A percentile compares a stretch with the other conserved stretches of the same genome.
Evolutionary conservation across 345 rosid genomes (phyloP).

Genomic region (Isatis tinctoria): DNA sequence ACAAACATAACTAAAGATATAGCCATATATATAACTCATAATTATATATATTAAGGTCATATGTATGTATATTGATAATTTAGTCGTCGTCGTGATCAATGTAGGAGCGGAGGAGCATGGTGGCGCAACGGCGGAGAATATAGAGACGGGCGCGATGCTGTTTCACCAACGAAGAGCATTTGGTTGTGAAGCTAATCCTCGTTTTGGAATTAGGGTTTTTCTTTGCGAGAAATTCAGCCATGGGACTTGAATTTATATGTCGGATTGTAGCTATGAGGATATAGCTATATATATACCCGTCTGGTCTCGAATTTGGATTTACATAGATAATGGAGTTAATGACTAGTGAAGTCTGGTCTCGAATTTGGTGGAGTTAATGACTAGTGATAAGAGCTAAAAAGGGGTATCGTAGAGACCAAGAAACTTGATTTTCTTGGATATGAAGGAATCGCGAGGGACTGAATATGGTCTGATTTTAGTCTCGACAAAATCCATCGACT

Average conservation of each 20-base stretch:
- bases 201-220: neutral
- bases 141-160: slow-evolving; percentile 55
- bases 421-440: neutral
- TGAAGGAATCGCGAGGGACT: neutral
- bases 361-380: neutral
- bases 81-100: slow-evolving; percentile 44
- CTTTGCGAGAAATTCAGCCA: slow-evolving; percentile 35
- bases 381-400: neutral
- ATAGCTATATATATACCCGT: neutral
- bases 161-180: slow-evolving; percentile 50
- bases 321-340: neutral
- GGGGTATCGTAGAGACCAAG: neutral
- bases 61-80: neutral
- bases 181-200: slow-evolving; percentile 38
- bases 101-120: slow-evolving; percentile 65
- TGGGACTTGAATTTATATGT: neutral
- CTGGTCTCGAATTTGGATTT: neutral
- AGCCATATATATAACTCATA: neutral
- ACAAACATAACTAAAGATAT: neutral
- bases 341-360: neutral
- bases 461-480: slow-evolving; percentile 6
- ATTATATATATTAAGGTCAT: neutral
- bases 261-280: neutral
- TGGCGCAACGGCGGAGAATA: slow-evolving; percentile 58
- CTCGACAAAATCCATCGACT: neutral